Evolutionary conservation across 768 basidiomycete genomes (phyloP).

Genomic region (Infundibulicybe gibba): DNA sequence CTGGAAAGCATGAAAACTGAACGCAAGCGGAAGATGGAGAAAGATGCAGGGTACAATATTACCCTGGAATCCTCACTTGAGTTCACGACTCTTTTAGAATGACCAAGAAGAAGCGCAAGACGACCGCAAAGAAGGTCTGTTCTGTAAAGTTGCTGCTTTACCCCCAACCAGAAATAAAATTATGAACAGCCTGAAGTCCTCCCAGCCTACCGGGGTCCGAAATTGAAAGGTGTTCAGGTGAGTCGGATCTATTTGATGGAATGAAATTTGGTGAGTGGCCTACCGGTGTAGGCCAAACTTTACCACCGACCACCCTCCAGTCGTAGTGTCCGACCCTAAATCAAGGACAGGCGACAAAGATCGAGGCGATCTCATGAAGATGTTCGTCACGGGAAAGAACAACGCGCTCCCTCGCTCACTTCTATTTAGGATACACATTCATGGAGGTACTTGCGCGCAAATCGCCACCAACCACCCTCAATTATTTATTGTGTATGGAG

Average conservation of each 20-base stretch:
- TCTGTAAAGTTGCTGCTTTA: background rate
- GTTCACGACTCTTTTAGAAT: conserved; percentile 15
- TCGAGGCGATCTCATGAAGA: conserved; percentile 63
- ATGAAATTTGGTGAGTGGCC: conserved; percentile 71
- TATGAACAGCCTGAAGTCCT: conserved; percentile 50
- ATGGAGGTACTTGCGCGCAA: conserved; percentile 67
- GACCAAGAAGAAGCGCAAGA: conserved; percentile 59
- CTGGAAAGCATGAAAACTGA: conserved; percentile 58
- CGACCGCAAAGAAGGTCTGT: conserved; percentile 45
- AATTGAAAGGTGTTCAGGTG: conserved; percentile 55
- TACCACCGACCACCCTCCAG: conserved; percentile 29
- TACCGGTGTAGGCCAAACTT: background rate
- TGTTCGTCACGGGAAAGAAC: conserved; percentile 34
- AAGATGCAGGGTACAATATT: conserved; percentile 42
- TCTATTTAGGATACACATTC: conserved; percentile 57
- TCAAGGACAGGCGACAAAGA: conserved; percentile 64
- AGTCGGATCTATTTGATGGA: conserved; percentile 66
- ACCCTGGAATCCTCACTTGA: too few relatives aligned
- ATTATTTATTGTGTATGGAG: conserved; percentile 64
- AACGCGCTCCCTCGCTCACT: background rate
- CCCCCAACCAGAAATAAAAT: background rate
- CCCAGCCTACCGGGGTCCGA: conserved; percentile 64
- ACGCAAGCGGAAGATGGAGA: conserved; percentile 75
- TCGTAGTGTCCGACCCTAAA: conserved; percentile 74
- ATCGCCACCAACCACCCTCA: conserved; percentile 52